A percentile compares a stretch with the other conserved stretches of the same genome.
phyloP scores from a whole-genome alignment of 805 yeast genomes.

The Lipomyces kockii region DNA sequence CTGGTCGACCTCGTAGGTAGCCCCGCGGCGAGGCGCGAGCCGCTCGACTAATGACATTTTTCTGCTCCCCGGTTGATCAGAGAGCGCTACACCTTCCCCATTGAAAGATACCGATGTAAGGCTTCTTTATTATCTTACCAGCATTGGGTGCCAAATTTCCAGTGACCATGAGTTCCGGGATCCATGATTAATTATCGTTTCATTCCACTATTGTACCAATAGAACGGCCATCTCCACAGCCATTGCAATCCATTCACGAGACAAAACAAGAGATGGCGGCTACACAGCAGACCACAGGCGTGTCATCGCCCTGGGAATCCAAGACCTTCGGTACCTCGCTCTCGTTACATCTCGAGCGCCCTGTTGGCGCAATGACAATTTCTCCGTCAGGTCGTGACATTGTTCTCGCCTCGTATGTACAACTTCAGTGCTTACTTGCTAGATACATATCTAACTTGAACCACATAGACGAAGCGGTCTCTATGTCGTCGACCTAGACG shows the following conservation, averaged over 20 bases:
- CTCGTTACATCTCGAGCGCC: conserved; percentile 85
- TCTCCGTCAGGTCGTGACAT: conserved; percentile 77
- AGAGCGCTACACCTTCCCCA: no score
- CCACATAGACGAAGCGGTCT: conserved; percentile 64
- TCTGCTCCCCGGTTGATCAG: no score
- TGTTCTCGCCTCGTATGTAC: conserved; percentile 70
- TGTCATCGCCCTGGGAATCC: conserved; percentile 28
- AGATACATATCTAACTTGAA: background rate
- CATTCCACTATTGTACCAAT: no score
- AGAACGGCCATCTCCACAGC: background rate
- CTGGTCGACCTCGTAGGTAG: no score
- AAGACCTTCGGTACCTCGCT: conserved; percentile 73
- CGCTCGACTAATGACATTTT: no score
- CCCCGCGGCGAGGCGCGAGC: no score
- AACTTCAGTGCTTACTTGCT: conserved; percentile 29
- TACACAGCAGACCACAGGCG: background rate
- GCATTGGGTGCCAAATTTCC: background rate
- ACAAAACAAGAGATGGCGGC: background rate
- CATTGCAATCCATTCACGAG: background rate
- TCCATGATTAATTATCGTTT: background rate
- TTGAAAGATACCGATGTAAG: no score
- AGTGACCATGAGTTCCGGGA: background rate
- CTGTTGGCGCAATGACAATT: conserved; percentile 76
- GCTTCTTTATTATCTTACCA: background rate
- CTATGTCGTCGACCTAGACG: conserved; percentile 88